These are phyloP conservation scores for Fusarium proliferatum DNA, from an alignment of 2,329 filamentous ascomycete genomes.

Conservation along the genomic window DNA sequence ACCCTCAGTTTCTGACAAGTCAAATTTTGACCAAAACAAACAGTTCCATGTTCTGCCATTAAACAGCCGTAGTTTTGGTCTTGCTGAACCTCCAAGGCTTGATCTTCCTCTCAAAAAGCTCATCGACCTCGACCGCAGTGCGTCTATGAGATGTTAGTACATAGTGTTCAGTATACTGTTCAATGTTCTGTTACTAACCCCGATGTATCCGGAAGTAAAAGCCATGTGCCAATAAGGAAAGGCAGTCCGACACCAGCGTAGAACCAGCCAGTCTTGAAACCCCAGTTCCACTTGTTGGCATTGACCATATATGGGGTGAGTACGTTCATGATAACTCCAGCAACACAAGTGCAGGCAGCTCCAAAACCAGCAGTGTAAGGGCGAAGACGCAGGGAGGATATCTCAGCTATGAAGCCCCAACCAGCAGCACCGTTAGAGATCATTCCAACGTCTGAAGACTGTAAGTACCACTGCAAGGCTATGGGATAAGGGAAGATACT, in stretches of 20 bases:
- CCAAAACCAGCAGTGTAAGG: constrained; percentile 47
- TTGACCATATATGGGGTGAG: constrained; percentile 50
- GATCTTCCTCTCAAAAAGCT: neutral
- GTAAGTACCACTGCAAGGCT: neutral
- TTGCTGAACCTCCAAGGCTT: neutral
- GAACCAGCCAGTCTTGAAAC: constrained; percentile 48
- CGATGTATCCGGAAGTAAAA: constrained; percentile 46
- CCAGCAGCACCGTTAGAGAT: constrained; percentile 29
- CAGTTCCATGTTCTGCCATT: no score
- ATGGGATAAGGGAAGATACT: neutral
- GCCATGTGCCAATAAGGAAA: constrained; percentile 45
- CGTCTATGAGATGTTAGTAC: neutral
- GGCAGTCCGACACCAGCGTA: constrained; percentile 42
- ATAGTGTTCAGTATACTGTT: neutral
- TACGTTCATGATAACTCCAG: constrained; percentile 41
- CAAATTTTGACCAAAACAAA: no score
- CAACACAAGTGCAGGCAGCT: constrained; percentile 42
- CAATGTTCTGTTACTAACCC: neutral
- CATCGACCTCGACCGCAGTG: neutral
- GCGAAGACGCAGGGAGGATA: constrained; percentile 50
- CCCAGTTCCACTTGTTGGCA: constrained; percentile 47
- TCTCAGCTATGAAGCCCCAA: constrained; percentile 50
- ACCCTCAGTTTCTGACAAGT: no score
- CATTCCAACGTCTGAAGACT: constrained; percentile 4
- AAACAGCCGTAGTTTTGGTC: neutral